These are phyloP conservation scores for Keithomyces neogunnii DNA, from an alignment of 2,329 filamentous ascomycete genomes.

Conservation along the genomic window DNA sequence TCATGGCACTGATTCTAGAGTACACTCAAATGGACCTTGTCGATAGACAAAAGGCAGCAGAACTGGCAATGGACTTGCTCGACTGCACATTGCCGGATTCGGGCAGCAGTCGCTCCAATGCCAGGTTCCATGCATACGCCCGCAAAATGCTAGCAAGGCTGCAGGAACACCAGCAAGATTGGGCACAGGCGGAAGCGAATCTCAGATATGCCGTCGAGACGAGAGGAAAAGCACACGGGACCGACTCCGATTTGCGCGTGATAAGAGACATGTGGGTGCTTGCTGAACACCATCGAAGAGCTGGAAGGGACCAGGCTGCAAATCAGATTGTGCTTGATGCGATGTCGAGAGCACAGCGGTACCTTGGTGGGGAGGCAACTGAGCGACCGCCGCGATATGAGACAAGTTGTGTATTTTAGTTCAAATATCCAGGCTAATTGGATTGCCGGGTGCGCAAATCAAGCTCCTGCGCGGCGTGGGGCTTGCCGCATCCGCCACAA, in stretches of 20 bases:
- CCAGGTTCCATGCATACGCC: conserved; percentile 29
- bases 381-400: too few relatives aligned
- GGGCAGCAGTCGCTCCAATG: conserved; percentile 17
- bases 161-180: conserved; percentile 23
- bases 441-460: background rate
- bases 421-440: background rate
- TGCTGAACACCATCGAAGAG: conserved; percentile 22
- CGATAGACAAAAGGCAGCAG: conserved; percentile 21
- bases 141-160: conserved; percentile 29
- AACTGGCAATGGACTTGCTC: conserved; percentile 20
- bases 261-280: conserved; percentile 31
- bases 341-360: conserved; percentile 22
- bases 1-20: conserved; percentile 25
- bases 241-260: conserved; percentile 24
- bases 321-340: conserved; percentile 22
- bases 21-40: conserved; percentile 30
- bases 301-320: conserved; percentile 19
- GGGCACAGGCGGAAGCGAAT: conserved; percentile 23
- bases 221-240: conserved; percentile 26
- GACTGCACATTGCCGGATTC: conserved; percentile 15
- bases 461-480: background rate
- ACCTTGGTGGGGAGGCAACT: conserved; percentile 13
- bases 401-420: background rate
- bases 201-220: conserved; percentile 22
- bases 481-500: conserved; percentile 27